These are phyloP conservation scores for Malassezia brasiliensis DNA, from an alignment of 1,284 basidiomycete genomes.

Conservation along the genomic window DNA sequence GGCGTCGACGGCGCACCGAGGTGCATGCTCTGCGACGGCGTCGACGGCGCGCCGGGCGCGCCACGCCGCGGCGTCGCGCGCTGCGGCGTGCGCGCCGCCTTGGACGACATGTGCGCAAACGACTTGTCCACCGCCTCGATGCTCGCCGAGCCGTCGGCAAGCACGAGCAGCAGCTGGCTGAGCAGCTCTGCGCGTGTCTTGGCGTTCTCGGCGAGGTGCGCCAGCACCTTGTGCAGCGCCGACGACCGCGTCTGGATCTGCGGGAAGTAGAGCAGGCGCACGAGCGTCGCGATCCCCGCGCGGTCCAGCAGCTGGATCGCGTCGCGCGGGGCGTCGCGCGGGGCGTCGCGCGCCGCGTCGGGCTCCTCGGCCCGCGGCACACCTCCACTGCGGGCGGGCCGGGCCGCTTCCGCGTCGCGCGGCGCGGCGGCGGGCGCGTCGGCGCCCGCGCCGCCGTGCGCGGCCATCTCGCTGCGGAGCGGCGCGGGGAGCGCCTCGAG, in stretches of 20 bases:
- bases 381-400: too few relatives aligned
- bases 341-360: background rate
- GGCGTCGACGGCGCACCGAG: slow-evolving; percentile 28
- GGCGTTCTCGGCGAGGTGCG: slow-evolving; percentile 88
- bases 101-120: slow-evolving; percentile 67
- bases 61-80: slow-evolving; percentile 28
- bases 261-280: slow-evolving; percentile 91
- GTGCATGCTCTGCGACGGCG: background rate
- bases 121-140: slow-evolving; percentile 82
- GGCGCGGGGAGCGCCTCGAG: slow-evolving; percentile 88
- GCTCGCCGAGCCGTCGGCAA: slow-evolving; percentile 90
- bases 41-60: slow-evolving; percentile 16
- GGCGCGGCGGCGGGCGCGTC: background rate
- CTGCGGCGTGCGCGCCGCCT: slow-evolving; percentile 34
- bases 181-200: slow-evolving; percentile 85
- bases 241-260: slow-evolving; percentile 71
- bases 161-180: slow-evolving; percentile 77
- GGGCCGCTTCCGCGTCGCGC: background rate
- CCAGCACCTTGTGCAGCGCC: slow-evolving; percentile 76
- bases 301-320: slow-evolving; percentile 91
- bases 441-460: slow-evolving; percentile 51
- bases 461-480: slow-evolving; percentile 88
- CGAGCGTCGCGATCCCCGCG: slow-evolving; percentile 73
- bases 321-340: slow-evolving; percentile 51
- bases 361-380: too few relatives aligned